Percentiles rank a stretch among this genome's conserved stretches.
Conservation (phyloP, 2,329 filamentous ascomycete species). For the Penicillium corylophilum region DNA sequence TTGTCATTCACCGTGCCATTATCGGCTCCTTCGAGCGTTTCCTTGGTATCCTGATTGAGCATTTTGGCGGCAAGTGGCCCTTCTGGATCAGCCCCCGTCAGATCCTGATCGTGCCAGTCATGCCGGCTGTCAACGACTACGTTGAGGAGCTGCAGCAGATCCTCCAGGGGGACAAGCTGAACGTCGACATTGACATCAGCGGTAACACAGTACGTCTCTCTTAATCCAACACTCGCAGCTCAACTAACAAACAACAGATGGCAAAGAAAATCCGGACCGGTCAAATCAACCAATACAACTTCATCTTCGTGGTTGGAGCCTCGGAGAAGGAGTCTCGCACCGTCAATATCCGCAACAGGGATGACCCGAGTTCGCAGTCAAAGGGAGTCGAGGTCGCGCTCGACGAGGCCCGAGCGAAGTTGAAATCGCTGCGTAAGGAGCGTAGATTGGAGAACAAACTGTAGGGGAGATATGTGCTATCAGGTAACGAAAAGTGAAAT, state of each 20-base stretch:
- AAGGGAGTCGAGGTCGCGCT: conserved; percentile 60
- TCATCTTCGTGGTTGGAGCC: conserved; percentile 61
- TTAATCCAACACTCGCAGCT: not conserved
- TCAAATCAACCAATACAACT: conserved; percentile 52
- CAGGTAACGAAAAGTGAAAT: conserved; percentile 19
- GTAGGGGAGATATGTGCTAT: conserved; percentile 22
- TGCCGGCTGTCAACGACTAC: conserved; percentile 51
- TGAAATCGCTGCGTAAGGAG: conserved; percentile 49
- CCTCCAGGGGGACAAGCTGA: conserved; percentile 46
- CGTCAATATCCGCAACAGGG: conserved; percentile 65
- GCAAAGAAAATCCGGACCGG: conserved; percentile 52
- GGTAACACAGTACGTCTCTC: conserved; percentile 46
- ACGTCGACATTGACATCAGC: conserved; percentile 50
- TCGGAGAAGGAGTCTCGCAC: conserved; percentile 59
- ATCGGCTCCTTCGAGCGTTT: conserved; percentile 53
- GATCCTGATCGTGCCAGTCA: conserved; percentile 52
- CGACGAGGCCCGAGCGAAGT: conserved; percentile 57
- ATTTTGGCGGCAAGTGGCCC: conserved; percentile 54
- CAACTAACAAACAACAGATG: not conserved
- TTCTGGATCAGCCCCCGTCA: conserved; percentile 55
- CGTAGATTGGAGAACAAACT: conserved; percentile 44
- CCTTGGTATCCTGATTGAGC: conserved; percentile 51
- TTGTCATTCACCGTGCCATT: conserved; percentile 54
- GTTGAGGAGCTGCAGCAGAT: conserved; percentile 48
- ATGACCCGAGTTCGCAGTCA: conserved; percentile 58